Evolutionary conservation across 108 stramenopile species (phyloP).

Genomic region (Craspedostauros australis): DNA sequence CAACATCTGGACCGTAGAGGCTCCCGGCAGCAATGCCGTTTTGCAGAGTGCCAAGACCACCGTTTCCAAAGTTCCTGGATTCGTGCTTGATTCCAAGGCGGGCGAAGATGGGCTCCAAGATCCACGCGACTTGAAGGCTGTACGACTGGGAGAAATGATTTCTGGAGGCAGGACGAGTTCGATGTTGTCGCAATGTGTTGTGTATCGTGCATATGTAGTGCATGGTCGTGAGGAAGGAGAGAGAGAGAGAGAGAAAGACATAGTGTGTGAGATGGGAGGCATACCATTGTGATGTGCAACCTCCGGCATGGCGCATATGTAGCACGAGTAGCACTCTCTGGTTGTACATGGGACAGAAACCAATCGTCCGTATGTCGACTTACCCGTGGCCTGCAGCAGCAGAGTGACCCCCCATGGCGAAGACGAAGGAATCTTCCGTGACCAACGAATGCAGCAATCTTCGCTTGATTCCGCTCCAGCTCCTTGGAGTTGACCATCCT

Average conservation of each 20-base stretch:
- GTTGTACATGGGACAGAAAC: not conserved
- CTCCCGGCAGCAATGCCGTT: constrained; percentile 42
- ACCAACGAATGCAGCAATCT: constrained; percentile 60
- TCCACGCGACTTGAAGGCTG: constrained; percentile 50
- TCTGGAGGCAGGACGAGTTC: constrained; percentile 1
- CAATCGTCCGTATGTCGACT: not conserved
- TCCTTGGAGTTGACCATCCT: constrained; percentile 51
- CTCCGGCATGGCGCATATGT: not conserved
- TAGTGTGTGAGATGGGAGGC: not conserved
- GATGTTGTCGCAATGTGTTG: not conserved
- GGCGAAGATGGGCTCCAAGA: constrained; percentile 58
- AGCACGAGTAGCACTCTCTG: too few species aligned
- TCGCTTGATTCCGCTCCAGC: constrained; percentile 44
- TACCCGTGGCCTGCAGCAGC: constrained; percentile 56
- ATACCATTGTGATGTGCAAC: not conserved
- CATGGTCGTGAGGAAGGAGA: not conserved
- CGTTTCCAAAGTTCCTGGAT: constrained; percentile 51
- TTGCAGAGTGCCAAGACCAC: constrained; percentile 41
- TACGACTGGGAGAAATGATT: constrained; percentile 72
- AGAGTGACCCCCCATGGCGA: constrained; percentile 57
- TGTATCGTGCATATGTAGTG: not conserved
- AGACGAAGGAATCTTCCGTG: constrained; percentile 56
- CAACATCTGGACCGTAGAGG: constrained; percentile 60
- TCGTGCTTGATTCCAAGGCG: constrained; percentile 49
- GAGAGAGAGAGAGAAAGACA: not conserved